These are phyloP conservation scores for Pichia thaimueangensis DNA, from an alignment of 805 yeast genomes.

Conservation along the genomic window DNA sequence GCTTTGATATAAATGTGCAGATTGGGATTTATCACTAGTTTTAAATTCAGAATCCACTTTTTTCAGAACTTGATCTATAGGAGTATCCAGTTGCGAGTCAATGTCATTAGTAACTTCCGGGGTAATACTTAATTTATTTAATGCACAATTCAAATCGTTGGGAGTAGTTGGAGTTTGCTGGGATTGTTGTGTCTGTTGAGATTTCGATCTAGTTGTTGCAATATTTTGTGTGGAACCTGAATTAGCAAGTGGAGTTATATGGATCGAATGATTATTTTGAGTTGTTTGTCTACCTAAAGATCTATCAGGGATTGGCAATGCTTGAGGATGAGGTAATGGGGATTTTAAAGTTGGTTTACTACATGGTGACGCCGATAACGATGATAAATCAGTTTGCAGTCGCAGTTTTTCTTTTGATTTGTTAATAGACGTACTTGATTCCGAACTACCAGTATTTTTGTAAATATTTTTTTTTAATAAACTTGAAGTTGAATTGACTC, in stretches of 20 bases:
- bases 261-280: not conserved
- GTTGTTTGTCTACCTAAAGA: constrained; percentile 6
- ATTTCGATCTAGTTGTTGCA: not conserved
- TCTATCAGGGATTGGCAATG: constrained; percentile 17
- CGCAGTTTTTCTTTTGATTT: not conserved
- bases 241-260: not conserved
- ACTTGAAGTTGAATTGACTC: constrained; percentile 4
- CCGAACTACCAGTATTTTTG: not conserved
- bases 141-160: no score
- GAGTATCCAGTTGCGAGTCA: constrained; percentile 5
- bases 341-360: not conserved
- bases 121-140: not conserved
- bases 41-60: not conserved
- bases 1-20: not conserved
- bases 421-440: not conserved
- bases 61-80: constrained; percentile 3
- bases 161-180: not conserved
- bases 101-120: constrained; percentile 4
- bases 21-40: not conserved
- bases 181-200: not conserved
- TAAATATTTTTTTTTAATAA: not conserved
- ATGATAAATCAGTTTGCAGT: not conserved
- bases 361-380: not conserved
- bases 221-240: not conserved
- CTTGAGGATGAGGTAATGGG: not conserved